A percentile compares a stretch with the other conserved stretches of the same genome.
phyloP scores from a whole-genome alignment of 495 filamentous ascomycete genomes.

The Trichoderma parareesei region DNA sequence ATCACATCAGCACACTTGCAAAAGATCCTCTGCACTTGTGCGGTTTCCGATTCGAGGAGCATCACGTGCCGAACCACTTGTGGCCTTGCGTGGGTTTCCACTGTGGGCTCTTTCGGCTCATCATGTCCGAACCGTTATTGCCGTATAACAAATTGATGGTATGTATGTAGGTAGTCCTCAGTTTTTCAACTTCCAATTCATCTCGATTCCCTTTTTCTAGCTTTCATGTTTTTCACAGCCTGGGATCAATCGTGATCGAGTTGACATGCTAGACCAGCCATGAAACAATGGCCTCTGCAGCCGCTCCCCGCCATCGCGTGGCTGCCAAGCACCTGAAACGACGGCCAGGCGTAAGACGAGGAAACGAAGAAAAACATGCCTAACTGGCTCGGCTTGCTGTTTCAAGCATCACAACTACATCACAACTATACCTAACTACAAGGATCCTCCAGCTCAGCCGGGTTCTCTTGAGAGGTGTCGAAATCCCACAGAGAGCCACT shows the following conservation, averaged over 20 bases:
- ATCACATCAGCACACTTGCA: neutral
- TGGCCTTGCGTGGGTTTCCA: neutral
- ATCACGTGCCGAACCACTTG: slow-evolving; percentile 7
- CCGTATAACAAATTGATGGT: neutral
- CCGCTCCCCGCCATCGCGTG: neutral
- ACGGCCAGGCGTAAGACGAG: neutral
- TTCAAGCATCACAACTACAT: neutral
- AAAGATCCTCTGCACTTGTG: neutral
- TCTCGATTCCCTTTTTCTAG: too few relatives aligned
- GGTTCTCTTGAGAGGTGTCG: neutral
- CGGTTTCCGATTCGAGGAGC: neutral
- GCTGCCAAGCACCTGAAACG: neutral
- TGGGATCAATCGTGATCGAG: neutral
- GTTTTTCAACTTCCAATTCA: neutral
- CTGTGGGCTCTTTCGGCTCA: slow-evolving; percentile 10
- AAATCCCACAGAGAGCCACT: neutral
- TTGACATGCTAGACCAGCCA: neutral
- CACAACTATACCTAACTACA: too few relatives aligned
- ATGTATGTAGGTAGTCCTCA: neutral
- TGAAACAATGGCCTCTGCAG: neutral
- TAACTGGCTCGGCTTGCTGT: neutral
- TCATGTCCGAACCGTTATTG: neutral
- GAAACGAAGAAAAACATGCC: neutral
- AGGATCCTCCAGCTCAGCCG: too few relatives aligned
- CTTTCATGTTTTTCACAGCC: too few relatives aligned